Evolutionary conservation across 108 stramenopile species (phyloP).

Genomic region (Craspedostauros australis): DNA sequence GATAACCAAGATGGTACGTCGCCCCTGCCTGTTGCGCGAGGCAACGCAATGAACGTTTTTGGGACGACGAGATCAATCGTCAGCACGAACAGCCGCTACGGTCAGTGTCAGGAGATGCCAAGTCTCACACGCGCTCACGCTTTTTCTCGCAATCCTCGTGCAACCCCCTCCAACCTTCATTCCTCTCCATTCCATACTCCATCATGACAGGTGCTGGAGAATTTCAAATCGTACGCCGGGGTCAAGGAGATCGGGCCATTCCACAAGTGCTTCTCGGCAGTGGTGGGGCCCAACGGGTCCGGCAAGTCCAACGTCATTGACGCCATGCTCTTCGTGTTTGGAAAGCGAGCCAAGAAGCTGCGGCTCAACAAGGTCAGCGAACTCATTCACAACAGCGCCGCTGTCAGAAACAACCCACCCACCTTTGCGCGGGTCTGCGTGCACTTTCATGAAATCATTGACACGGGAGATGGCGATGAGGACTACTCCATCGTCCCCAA

Average conservation of each 20-base stretch:
- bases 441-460: slow-evolving; percentile 90
- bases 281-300: slow-evolving; percentile 94
- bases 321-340: slow-evolving; percentile 99
- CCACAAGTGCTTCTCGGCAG: slow-evolving; percentile 92
- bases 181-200: neutral
- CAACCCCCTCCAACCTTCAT: neutral
- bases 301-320: slow-evolving; percentile 99
- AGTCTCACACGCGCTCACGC: neutral
- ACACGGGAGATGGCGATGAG: slow-evolving; percentile 70
- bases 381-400: slow-evolving; percentile 88
- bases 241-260: slow-evolving; percentile 81
- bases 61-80: too few species aligned
- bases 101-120: too few species aligned
- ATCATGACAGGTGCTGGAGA: slow-evolving; percentile 77
- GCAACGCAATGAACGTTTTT: neutral
- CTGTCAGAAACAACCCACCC: slow-evolving; percentile 49
- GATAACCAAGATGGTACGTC: slow-evolving; percentile 90
- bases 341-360: slow-evolving; percentile 96
- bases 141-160: neutral
- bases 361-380: slow-evolving; percentile 96
- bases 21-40: neutral
- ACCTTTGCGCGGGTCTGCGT: slow-evolving; percentile 87
- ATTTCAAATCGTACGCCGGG: slow-evolving; percentile 98
- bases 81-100: too few species aligned
- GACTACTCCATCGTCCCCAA: slow-evolving; percentile 78